phyloP scores from a whole-genome alignment of 2,329 filamentous ascomycete species.

The Fusarium humuli region DNA sequence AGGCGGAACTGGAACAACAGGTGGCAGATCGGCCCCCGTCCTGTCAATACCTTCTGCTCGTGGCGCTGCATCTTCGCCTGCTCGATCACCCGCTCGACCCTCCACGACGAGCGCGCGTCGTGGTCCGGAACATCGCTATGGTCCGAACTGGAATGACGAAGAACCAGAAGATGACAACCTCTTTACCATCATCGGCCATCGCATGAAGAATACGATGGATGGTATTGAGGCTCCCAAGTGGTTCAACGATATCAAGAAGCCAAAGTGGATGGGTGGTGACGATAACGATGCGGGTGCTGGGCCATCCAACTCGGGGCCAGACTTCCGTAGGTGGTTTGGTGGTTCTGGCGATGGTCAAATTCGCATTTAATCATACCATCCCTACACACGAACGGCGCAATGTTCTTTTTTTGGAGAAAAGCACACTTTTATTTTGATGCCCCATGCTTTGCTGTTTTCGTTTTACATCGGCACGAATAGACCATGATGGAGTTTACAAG shows the following conservation, averaged over 20 bases:
- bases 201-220: slow-evolving; percentile 93
- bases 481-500: slow-evolving; percentile 38
- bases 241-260: slow-evolving; percentile 81
- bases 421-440: slow-evolving; percentile 23
- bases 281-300: slow-evolving; percentile 49
- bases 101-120: slow-evolving; percentile 43
- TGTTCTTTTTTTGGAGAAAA: slow-evolving; percentile 24
- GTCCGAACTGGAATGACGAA: slow-evolving; percentile 59
- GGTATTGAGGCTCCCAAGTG: slow-evolving; percentile 84
- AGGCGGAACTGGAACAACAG: slow-evolving; percentile 42
- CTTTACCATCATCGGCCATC: slow-evolving; percentile 83
- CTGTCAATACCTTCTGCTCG: slow-evolving; percentile 60
- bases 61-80: slow-evolving; percentile 50
- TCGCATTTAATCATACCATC: slow-evolving; percentile 39
- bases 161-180: slow-evolving; percentile 82
- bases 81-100: slow-evolving; percentile 58
- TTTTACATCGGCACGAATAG: slow-evolving; percentile 25
- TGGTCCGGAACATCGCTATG: slow-evolving; percentile 44
- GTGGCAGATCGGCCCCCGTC: slow-evolving; percentile 57
- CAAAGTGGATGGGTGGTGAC: slow-evolving; percentile 81
- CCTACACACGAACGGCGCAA: slow-evolving; percentile 14
- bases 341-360: slow-evolving; percentile 52
- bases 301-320: slow-evolving; percentile 46
- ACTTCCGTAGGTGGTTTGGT: slow-evolving; percentile 70
- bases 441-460: slow-evolving; percentile 13